A percentile compares a stretch with the other conserved stretches of the same genome.
Conservation (phyloP, 2,329 filamentous ascomycete genomes). For the Emmonsiellopsis sp. region DNA sequence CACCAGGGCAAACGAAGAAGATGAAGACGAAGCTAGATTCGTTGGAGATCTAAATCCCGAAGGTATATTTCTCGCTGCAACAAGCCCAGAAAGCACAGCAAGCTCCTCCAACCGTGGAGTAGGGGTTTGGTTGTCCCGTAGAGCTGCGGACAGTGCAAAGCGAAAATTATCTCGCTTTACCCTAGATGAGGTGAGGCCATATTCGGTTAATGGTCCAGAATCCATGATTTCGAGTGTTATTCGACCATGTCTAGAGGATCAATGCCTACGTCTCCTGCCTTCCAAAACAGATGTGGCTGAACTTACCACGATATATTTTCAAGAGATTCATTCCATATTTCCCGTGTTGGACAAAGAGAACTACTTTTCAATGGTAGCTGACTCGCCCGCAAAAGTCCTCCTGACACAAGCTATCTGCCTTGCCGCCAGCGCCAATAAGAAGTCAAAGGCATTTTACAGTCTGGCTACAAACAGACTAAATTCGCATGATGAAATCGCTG, state of each 20-base stretch:
- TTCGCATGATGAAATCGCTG: constrained; percentile 14
- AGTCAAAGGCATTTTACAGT: constrained; percentile 34
- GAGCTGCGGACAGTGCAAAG: constrained; percentile 12
- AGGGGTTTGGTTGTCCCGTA: constrained; percentile 44
- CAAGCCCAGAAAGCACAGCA: constrained; percentile 30
- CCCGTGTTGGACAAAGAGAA: constrained; percentile 38
- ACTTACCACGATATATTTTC: constrained; percentile 39
- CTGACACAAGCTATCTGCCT: constrained; percentile 46
- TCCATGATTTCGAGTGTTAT: background rate
- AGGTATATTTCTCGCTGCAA: constrained; percentile 50
- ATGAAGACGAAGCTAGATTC: constrained; percentile 16
- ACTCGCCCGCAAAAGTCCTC: constrained; percentile 30
- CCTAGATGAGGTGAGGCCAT: background rate
- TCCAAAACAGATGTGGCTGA: constrained; percentile 38
- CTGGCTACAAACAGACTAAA: constrained; percentile 5
- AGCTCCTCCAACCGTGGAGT: constrained; percentile 44
- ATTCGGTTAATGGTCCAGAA: background rate
- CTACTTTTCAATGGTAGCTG: constrained; percentile 12
- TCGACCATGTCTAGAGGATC: background rate
- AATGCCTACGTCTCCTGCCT: constrained; percentile 20
- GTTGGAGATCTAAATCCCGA: constrained; percentile 53
- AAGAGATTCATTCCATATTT: constrained; percentile 48
- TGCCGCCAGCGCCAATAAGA: constrained; percentile 43
- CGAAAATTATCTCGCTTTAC: constrained; percentile 15
- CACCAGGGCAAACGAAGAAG: background rate